Percentiles rank a stretch among this genome's conserved stretches.
These are phyloP conservation scores for Trichophyton equinum DNA, from an alignment of 2,329 filamentous ascomycete species.

Conservation along the genomic window DNA sequence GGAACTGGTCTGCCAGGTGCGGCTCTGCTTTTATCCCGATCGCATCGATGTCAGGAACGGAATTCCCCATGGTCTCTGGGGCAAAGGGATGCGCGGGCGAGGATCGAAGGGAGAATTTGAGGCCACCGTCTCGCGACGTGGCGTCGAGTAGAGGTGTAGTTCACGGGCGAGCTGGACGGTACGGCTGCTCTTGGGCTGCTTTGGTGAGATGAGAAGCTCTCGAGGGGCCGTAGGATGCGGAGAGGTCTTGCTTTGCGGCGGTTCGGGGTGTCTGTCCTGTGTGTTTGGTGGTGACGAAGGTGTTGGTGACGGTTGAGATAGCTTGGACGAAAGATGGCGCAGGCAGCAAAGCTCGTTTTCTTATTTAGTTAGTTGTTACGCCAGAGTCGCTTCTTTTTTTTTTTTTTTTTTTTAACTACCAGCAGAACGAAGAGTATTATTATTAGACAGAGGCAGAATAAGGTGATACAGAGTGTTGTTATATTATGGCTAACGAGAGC, in stretches of 20 bases:
- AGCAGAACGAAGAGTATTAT: too few relatives aligned
- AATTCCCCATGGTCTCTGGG: conserved; percentile 23
- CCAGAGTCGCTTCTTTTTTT: background rate
- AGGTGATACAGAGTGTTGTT: background rate
- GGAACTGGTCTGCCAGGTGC: conserved; percentile 50
- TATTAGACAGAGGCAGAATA: too few relatives aligned
- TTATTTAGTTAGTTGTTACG: background rate
- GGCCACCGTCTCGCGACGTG: conserved; percentile 2
- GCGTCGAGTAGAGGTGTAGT: background rate
- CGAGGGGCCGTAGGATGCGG: background rate
- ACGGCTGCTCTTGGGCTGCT: background rate
- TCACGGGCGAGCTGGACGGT: background rate
- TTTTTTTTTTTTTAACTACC: too few relatives aligned
- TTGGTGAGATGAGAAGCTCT: background rate
- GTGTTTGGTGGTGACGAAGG: background rate
- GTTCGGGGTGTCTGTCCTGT: background rate
- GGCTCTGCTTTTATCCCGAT: conserved; percentile 52
- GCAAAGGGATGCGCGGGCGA: background rate
- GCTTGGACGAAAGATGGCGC: background rate
- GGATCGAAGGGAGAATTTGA: background rate
- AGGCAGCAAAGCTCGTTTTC: background rate
- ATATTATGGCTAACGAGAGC: background rate
- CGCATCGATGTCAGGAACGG: conserved; percentile 31
- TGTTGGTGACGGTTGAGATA: background rate
- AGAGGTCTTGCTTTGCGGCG: background rate